Evolutionary conservation across 306 rosid species (phyloP).

Genomic region (Malus sylvestris): DNA sequence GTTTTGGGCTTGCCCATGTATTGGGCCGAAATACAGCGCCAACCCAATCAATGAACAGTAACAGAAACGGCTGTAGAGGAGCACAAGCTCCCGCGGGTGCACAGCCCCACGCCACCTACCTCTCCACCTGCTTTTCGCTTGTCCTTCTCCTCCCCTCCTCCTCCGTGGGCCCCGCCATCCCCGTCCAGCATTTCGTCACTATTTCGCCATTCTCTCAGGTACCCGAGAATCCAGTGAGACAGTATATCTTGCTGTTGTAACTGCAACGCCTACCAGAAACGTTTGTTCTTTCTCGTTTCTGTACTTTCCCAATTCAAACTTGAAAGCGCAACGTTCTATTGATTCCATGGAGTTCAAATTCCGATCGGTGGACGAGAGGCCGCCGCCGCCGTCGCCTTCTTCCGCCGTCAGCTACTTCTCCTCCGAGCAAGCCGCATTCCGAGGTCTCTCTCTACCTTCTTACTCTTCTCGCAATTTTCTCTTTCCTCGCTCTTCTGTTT

Average conservation of each 20-base stretch:
- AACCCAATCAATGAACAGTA: not conserved
- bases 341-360: constrained; percentile 45
- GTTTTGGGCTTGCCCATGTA: not conserved
- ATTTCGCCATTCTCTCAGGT: not conserved
- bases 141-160: not conserved
- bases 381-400: not conserved
- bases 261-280: not conserved
- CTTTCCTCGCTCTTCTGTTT: no score
- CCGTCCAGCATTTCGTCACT: not conserved
- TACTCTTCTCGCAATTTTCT: not conserved
- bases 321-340: not conserved
- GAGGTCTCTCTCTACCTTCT: constrained; percentile 2
- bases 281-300: no score
- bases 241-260: not conserved
- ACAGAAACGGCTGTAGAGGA: no score
- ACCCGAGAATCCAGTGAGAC: not conserved
- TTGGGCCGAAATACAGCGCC: not conserved
- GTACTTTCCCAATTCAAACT: not conserved
- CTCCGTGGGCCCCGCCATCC: not conserved
- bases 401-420: not conserved
- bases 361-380: constrained; percentile 20
- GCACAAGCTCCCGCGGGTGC: not conserved
- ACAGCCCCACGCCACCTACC: not conserved
- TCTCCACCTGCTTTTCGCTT: not conserved
- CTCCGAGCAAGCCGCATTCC: not conserved